A percentile compares a stretch with the other conserved stretches of the same genome.
These are phyloP conservation scores for Otatea glauca DNA, from an alignment of 176 grass and related monocot species.

Conservation along the genomic window DNA sequence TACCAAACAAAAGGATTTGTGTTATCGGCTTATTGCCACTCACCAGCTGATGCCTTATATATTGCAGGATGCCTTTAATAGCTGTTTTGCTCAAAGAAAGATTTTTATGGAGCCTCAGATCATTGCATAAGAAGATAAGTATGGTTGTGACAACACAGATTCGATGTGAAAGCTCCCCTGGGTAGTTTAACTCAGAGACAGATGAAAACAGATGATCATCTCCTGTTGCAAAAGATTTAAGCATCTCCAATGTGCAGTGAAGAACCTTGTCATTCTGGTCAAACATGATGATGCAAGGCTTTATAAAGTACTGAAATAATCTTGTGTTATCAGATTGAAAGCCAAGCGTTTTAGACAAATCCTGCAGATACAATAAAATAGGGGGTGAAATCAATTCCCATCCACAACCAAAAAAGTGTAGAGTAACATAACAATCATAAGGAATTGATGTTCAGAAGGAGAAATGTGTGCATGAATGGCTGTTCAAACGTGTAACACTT, in stretches of 20 bases:
- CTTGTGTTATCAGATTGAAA: slow-evolving; percentile 59
- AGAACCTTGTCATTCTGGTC: slow-evolving; percentile 63
- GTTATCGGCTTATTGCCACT: slow-evolving; percentile 32
- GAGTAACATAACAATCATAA: slow-evolving; percentile 28
- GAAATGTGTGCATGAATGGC: background rate
- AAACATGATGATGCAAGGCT: slow-evolving; percentile 73
- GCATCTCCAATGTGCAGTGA: slow-evolving; percentile 56
- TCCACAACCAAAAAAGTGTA: slow-evolving; percentile 16
- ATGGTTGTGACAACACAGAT: slow-evolving; percentile 59
- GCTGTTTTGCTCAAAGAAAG: slow-evolving; percentile 50
- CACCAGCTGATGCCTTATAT: slow-evolving; percentile 60
- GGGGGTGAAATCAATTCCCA: slow-evolving; percentile 14
- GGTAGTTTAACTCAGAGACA: slow-evolving; percentile 33
- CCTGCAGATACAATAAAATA: slow-evolving; percentile 59
- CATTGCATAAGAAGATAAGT: slow-evolving; percentile 68
- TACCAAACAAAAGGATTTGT: slow-evolving; percentile 40
- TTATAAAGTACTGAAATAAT: slow-evolving; percentile 64
- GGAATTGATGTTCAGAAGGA: slow-evolving; percentile 10
- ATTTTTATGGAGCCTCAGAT: slow-evolving; percentile 58
- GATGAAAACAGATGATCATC: slow-evolving; percentile 47
- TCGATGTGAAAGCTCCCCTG: slow-evolving; percentile 54
- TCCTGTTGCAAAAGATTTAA: slow-evolving; percentile 67
- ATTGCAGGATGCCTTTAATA: slow-evolving; percentile 62
- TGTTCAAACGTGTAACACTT: background rate
- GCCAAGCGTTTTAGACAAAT: slow-evolving; percentile 58